Percentiles rank a stretch among this genome's conserved stretches.
Conservation (phyloP, 148 eudicot species). For the Camellia japonica region DNA sequence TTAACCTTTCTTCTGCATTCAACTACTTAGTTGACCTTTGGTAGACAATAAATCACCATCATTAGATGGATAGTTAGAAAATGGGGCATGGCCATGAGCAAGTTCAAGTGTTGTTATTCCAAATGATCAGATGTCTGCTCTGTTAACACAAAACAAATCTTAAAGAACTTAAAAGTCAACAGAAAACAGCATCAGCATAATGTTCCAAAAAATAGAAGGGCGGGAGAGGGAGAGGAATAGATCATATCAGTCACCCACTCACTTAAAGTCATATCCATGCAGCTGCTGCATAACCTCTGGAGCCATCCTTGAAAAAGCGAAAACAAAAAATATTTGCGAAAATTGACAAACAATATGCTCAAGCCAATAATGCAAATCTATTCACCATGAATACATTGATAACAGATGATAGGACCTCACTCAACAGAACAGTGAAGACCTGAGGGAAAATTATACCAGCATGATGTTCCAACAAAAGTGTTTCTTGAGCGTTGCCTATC, state of each 20-base stretch:
- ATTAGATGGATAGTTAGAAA: conserved; percentile 66
- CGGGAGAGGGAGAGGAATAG: background rate
- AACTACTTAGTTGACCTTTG: conserved; percentile 84
- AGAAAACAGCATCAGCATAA: background rate
- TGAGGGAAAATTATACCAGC: conserved; percentile 56
- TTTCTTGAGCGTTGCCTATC: conserved; percentile 93
- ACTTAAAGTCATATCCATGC: conserved; percentile 95
- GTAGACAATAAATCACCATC: conserved; percentile 42
- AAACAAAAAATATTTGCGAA: conserved; percentile 9
- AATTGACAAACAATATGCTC: background rate
- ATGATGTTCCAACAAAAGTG: conserved; percentile 97
- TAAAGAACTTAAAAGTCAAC: background rate
- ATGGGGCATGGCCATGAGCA: conserved; percentile 99
- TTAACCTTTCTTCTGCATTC: conserved; percentile 95
- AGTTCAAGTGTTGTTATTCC: conserved; percentile 98
- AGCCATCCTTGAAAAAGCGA: conserved; percentile 71
- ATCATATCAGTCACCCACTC: conserved; percentile 30
- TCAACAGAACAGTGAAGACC: background rate
- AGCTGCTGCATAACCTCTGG: conserved; percentile 95
- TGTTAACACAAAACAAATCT: conserved; percentile 33
- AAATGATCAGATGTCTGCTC: conserved; percentile 97
- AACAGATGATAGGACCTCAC: background rate
- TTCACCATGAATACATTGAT: background rate
- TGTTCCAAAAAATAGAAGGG: background rate
- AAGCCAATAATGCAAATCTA: background rate